Base-by-base conservation (phyloP, 192 early-diverging fungal genomes). In the Diversispora eburnea region DNA sequence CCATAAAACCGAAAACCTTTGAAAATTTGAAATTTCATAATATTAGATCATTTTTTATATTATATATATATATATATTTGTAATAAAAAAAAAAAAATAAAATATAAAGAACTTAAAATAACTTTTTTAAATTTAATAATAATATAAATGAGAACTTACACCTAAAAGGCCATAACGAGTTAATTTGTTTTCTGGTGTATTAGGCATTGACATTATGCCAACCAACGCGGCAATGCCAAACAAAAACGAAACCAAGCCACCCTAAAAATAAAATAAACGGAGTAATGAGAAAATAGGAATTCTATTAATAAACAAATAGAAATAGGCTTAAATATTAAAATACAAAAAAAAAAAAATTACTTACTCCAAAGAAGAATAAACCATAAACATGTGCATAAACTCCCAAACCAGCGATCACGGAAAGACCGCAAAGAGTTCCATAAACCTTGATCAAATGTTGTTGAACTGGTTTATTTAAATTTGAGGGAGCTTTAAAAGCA, bases 1-100 rank as follows among this genome's bases (percentile, higher is more conserved):
- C 72, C 48, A 72, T 61, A 25, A 76, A 64, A 3, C 70, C 75
- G 19, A 77, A 76, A 4, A 43, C 52, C 59, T 75, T 57, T 9
- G 55, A 41, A 9, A 52, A 55, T 0, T 41, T 2, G 3, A 33
- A 39, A 41, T 12, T n/a, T n/a, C 7, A 43, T 9, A 1, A 41
- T 43, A 45, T n/a, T n/a, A 8, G 62, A 64, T 3, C 3, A 13
- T 46, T 17, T 5, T 9, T 19, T 20, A 56, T 39, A 8, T 52
- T n/a, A n/a, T n/a, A n/a, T n/a, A n/a, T n/a, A n/a, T n/a, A n/a
- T n/a, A n/a, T n/a, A n/a, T n/a, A n/a, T n/a, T n/a, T n/a, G n/a
- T n/a, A n/a, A n/a, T n/a, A n/a, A n/a, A n/a, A n/a, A n/a, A n/a
- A n/a, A n/a, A n/a, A n/a, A n/a, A n/a, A 1, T n/a, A 69, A 17